These are phyloP conservation scores for Hanseniaspora jakobsenii DNA, from an alignment of 805 yeast species.

Conservation along the genomic window DNA sequence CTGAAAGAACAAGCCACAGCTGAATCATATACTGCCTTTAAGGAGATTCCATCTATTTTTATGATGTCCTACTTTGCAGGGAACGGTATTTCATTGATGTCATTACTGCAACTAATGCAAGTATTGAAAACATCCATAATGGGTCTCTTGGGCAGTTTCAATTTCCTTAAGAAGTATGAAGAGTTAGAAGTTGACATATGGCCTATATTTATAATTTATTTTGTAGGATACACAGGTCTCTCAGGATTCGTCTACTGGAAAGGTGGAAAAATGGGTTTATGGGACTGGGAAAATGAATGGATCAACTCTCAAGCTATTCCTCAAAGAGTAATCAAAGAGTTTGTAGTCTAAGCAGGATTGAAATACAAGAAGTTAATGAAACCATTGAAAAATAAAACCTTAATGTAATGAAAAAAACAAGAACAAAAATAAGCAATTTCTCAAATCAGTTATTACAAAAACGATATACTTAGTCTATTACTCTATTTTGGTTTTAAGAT, in stretches of 20 bases:
- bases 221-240: conserved; percentile 8
- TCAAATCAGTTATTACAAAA: no score
- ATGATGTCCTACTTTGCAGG: conserved; percentile 15
- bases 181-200: conserved; percentile 11
- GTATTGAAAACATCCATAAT: conserved; percentile 7
- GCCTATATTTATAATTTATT: conserved; percentile 12
- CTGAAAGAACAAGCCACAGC: conserved; percentile 11
- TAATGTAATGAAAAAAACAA: no score
- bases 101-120: conserved; percentile 6
- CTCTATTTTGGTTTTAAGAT: no score
- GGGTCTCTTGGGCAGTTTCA: conserved; percentile 4
- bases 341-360: background rate
- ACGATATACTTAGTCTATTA: no score
- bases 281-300: conserved; percentile 15
- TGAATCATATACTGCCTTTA: conserved; percentile 13
- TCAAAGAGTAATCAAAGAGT: conserved; percentile 9
- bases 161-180: conserved; percentile 5
- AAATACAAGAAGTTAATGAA: no score
- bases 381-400: no score
- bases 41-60: conserved; percentile 13
- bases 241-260: conserved; percentile 14
- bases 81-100: conserved; percentile 11
- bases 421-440: no score
- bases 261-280: conserved; percentile 15
- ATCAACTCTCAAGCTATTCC: conserved; percentile 7